phyloP scores from a whole-genome alignment of 306 rosid genomes.

The Dryas octopetala region DNA sequence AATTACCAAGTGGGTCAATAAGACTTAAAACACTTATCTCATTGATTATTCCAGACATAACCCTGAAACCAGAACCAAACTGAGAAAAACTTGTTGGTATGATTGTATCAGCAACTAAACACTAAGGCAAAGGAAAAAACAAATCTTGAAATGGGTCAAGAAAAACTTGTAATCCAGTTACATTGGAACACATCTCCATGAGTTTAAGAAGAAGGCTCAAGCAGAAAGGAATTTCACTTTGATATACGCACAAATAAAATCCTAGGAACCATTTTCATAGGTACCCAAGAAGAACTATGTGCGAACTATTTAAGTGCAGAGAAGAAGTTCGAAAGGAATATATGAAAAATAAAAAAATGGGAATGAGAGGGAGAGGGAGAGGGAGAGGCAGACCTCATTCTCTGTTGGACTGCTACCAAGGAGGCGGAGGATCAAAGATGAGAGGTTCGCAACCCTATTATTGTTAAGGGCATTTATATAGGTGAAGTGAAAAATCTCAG shows the following conservation, averaged over 20 bases:
- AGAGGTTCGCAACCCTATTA: not conserved
- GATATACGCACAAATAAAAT: conserved; percentile 75
- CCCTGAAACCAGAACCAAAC: no score
- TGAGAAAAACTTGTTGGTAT: no score
- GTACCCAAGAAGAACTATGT: conserved; percentile 69
- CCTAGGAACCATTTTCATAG: conserved; percentile 40
- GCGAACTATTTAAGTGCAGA: conserved; percentile 18
- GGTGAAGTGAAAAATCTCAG: not conserved
- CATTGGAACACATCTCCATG: conserved; percentile 83
- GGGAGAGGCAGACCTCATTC: no score
- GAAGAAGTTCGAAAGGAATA: no score
- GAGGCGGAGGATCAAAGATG: no score
- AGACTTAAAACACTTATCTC: no score
- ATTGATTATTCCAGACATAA: no score
- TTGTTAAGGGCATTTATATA: not conserved
- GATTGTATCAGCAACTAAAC: no score
- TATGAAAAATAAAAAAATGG: no score
- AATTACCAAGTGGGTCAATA: no score
- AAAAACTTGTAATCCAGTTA: conserved; percentile 52
- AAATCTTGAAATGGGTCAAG: not conserved
- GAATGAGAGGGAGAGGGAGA: no score
- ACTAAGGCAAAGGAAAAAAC: not conserved
- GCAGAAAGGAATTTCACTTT: conserved; percentile 66
- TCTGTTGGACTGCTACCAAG: no score
- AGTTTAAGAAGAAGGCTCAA: conserved; percentile 63